Percentiles rank a stretch among this genome's conserved stretches.
Conservation (phyloP, 2,329 filamentous ascomycete species). For the Fonsecaea pedrosoi region DNA sequence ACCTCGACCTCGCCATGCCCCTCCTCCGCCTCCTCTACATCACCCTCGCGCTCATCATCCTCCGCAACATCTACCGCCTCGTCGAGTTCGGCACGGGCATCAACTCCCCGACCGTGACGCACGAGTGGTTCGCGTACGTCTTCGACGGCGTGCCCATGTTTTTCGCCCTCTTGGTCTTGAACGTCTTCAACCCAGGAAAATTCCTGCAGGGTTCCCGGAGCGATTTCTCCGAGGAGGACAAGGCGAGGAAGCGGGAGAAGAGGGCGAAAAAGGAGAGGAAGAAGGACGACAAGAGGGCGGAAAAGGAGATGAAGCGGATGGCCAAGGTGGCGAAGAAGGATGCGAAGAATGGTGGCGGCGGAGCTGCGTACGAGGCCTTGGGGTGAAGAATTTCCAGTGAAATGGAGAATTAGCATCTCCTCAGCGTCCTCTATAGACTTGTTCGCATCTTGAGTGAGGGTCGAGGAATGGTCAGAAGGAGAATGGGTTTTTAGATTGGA, state of each 20-base stretch:
- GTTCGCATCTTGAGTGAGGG: neutral
- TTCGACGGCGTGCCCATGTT: constrained; percentile 53
- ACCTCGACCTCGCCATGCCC: constrained; percentile 12
- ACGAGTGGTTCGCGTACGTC: constrained; percentile 49
- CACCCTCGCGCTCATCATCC: constrained; percentile 58
- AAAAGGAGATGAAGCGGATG: constrained; percentile 28
- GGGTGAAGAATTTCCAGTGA: neutral
- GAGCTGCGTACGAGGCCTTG: neutral
- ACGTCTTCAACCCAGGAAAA: constrained; percentile 48
- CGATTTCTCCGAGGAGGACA: constrained; percentile 57
- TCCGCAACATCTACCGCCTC: constrained; percentile 64
- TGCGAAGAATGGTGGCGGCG: neutral
- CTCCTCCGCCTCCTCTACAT: constrained; percentile 61
- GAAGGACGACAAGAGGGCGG: constrained; percentile 42
- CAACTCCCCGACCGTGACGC: constrained; percentile 49
- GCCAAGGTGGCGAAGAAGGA: neutral
- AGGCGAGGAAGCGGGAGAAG: constrained; percentile 48
- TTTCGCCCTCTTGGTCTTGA: constrained; percentile 46
- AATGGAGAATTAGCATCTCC: neutral
- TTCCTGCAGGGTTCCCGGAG: constrained; percentile 53
- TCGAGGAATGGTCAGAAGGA: neutral
- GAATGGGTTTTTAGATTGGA: neutral
- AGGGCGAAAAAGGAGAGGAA: constrained; percentile 44
- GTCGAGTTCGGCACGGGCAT: constrained; percentile 66
- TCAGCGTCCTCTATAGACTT: neutral